Evolutionary conservation across 768 basidiomycete species (phyloP).

Genomic region (Albatrellus ellisii): DNA sequence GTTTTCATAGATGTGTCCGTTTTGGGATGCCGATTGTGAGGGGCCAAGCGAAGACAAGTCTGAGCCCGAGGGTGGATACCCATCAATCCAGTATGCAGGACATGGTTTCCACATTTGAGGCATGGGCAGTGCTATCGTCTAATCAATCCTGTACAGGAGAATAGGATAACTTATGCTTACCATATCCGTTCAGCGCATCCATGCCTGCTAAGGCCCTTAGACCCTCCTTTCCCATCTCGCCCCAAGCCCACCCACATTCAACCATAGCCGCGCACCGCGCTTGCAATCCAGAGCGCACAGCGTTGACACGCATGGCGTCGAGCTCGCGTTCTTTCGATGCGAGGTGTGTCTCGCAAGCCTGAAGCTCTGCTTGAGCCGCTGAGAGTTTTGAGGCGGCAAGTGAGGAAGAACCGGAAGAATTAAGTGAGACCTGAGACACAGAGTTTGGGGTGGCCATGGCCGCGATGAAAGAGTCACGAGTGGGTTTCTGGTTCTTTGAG

Average conservation of each 20-base stretch:
- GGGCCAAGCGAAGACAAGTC: slow-evolving; percentile 57
- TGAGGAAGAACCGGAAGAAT: background rate
- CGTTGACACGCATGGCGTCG: slow-evolving; percentile 33
- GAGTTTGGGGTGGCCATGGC: too few species aligned
- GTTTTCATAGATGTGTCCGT: slow-evolving; percentile 7
- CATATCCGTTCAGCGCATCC: slow-evolving; percentile 16
- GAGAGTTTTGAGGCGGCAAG: slow-evolving; percentile 31
- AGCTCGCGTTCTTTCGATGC: slow-evolving; percentile 58
- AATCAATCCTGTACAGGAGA: background rate
- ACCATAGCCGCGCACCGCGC: slow-evolving; percentile 51
- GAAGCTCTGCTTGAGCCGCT: slow-evolving; percentile 62
- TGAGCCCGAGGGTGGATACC: slow-evolving; percentile 21
- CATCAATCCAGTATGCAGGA: background rate
- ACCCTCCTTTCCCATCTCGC: slow-evolving; percentile 52
- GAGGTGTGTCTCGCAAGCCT: slow-evolving; percentile 71
- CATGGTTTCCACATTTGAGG: background rate
- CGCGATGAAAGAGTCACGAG: slow-evolving; percentile 23
- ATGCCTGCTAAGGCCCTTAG: slow-evolving; percentile 28
- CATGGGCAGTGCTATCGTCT: background rate
- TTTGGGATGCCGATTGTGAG: slow-evolving; percentile 69
- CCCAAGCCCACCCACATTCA: slow-evolving; percentile 58
- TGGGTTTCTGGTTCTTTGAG: slow-evolving; percentile 42
- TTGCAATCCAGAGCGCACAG: slow-evolving; percentile 49
- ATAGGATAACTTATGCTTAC: slow-evolving; percentile 15
- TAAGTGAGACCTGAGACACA: slow-evolving; percentile 8